Evolutionary conservation across 148 eudicot species (phyloP), one percentile per base, ranked within the genome.

Genomic region (Salicornia ramosissima): DNA sequence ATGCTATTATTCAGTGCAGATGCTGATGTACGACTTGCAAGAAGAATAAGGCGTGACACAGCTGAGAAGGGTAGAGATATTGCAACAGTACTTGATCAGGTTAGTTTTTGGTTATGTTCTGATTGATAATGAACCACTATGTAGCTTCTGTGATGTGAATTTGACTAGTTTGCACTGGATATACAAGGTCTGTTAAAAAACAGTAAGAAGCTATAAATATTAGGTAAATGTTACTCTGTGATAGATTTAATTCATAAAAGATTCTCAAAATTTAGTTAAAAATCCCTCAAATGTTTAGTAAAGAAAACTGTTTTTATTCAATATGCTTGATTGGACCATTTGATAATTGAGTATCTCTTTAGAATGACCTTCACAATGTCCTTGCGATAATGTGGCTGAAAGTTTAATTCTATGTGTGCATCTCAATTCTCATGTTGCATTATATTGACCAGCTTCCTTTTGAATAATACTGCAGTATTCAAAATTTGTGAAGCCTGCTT

Each of bases 401-500:
- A 21, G 54, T 46, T 25, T 68, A 13, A 31, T 18, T 59, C 33
- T 58, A 34, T 46, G 49, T 51, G 16, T 34, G 47, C 42, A 30
- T 55, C 40, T 7, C 31, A 15, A n/a, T n/a, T 60, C 14, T 64
- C 19, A 28, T 66, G 14, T 21, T 49, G 29, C 30, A 65, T 58
- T 62, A 58, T 61, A 29, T 24, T 72, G 25, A 61, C 66, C n/a
- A n/a, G 56, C 31, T 12, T 74, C 8, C 58, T 34, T 73, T 24
- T 70, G 65, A 43, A 60, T 14, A 42, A 60, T 75, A 47, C 19
- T 80, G 83, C 95, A 93, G 98, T 93, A 93, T 74, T 88, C 98
- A 55, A 93, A 83, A 51, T 93, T 93, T 75, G 98, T 93, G 83
- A 93, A 93, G 83, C 90, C 98, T 74, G 98, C 98, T 60, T 93